A percentile compares a stretch with the other conserved stretches of the same genome.
phyloP scores from a whole-genome alignment of 176 grass and related monocot genomes.

The Echinochloa phyllopogon region DNA sequence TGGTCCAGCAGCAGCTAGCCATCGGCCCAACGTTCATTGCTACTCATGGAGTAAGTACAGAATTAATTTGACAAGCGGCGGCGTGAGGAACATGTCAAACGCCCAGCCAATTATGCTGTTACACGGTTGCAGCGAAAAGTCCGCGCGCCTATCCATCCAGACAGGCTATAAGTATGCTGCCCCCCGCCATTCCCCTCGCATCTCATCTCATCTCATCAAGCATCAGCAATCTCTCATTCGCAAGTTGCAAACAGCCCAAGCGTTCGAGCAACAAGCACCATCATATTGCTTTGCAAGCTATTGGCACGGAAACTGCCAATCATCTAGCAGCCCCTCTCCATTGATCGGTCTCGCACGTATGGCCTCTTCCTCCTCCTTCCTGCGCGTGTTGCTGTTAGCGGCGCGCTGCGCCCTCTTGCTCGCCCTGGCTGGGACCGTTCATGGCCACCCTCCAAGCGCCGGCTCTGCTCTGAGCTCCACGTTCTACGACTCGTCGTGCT shows the following conservation, averaged over 20 bases:
- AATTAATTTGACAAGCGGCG: background rate
- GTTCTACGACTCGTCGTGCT: slow-evolving; percentile 43
- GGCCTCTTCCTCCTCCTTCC: background rate
- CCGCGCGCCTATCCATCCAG: background rate
- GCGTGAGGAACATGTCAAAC: slow-evolving; percentile 1
- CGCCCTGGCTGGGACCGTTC: background rate
- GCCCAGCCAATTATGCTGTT: background rate
- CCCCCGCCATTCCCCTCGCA: background rate
- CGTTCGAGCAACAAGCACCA: background rate
- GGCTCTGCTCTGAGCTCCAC: background rate
- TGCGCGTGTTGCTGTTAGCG: background rate
- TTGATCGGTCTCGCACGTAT: background rate
- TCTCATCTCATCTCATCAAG: background rate
- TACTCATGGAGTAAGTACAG: background rate
- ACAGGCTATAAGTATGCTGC: background rate
- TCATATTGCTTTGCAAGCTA: background rate
- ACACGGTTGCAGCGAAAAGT: background rate
- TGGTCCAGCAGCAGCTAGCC: background rate
- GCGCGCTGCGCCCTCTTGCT: background rate
- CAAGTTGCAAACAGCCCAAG: background rate
- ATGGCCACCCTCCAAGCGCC: background rate
- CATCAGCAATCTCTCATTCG: background rate
- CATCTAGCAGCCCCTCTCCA: background rate
- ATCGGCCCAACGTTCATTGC: background rate
- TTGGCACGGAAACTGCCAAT: background rate